Base-by-base conservation (phyloP, 2,329 filamentous ascomycete genomes). In the Calonectria pseudoreteaudii region DNA sequence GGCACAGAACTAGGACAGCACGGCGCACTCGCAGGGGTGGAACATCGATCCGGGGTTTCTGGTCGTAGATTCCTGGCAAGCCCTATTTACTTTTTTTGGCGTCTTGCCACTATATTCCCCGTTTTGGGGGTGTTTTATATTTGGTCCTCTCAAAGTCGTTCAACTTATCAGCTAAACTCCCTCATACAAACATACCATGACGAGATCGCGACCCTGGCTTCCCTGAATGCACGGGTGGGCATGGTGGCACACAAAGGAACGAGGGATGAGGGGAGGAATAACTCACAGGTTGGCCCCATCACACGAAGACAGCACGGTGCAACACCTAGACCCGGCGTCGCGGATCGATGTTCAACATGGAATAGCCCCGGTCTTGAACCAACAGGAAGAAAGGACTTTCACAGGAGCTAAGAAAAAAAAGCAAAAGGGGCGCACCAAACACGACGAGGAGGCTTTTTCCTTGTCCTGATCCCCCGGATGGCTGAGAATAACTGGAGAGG, bases 241-340 rank as follows among this genome's bases (percentile, higher is more conserved):
- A 77, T 73, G 69, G 70, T 66, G 67, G 73, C 52, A 71, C 70
- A 77, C 72, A 75, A 52, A 71, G 70, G 58, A 76, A 66, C 70
- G 64, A 62, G 34, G 71, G 62, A 53, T 38, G 58, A 74, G 53
- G 74, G 73, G 66, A 74, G 71, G 74, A 76, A 71, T 66, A 68
- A 68, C 56, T 62, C 56, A 70, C 70, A 77, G 52, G 50, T 36
- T 56, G 66, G 73, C 68, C 77, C 73, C 70, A 72, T 75, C 75
- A 77, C 73, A 79, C 69, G 70, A 74, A 73, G 68, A 69, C 64
- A 76, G 73, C 78, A 80, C 77, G 76, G 77, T 80, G 78, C 76
- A 75, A 80, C 78, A 78, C 44, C 67, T 71, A 79, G 78, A 79
- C 78, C 78, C 78, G 72, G 69, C 76, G 72, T 79, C 71, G 70